These are phyloP conservation scores for Diaporthe capsici DNA, from an alignment of 2,329 filamentous ascomycete species.

Conservation along the genomic window DNA sequence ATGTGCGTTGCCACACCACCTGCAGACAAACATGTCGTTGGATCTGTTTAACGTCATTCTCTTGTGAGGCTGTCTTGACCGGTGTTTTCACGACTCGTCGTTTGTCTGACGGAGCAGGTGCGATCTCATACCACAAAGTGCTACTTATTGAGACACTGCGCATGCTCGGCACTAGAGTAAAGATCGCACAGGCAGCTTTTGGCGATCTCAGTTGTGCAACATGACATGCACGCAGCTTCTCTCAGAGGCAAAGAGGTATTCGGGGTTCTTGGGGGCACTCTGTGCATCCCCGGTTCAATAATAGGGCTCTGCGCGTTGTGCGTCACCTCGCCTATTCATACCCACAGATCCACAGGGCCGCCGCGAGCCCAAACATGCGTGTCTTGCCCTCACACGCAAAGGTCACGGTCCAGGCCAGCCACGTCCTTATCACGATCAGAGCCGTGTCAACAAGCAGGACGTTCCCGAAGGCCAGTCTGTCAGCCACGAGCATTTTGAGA, in stretches of 20 bases:
- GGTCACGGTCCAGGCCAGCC: slow-evolving; percentile 51
- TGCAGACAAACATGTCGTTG: slow-evolving; percentile 12
- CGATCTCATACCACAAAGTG: background rate
- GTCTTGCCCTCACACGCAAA: slow-evolving; percentile 35
- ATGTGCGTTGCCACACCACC: slow-evolving; percentile 10
- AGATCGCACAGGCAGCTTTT: slow-evolving; percentile 33
- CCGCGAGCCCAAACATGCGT: slow-evolving; percentile 29
- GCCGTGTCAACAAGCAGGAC: slow-evolving; percentile 51
- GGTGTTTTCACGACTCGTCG: background rate
- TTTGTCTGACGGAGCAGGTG: slow-evolving; percentile 14
- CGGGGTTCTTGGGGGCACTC: background rate
- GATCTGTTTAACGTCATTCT: slow-evolving; percentile 17
- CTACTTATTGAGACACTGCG: slow-evolving; percentile 29
- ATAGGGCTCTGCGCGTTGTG: background rate
- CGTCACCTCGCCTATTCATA: slow-evolving; percentile 24
- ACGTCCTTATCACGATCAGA: slow-evolving; percentile 51
- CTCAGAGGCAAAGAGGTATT: background rate
- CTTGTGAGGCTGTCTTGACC: slow-evolving; percentile 14
- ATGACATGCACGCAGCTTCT: background rate
- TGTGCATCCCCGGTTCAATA: background rate
- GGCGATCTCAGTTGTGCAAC: slow-evolving; percentile 30
- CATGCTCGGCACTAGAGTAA: background rate
- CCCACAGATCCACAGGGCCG: slow-evolving; percentile 13
- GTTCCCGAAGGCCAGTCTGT: slow-evolving; percentile 56
- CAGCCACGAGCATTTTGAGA: slow-evolving; percentile 60